Base-by-base conservation (phyloP, 1,284 basidiomycete genomes). In the Ceratobasidium sp. region DNA sequence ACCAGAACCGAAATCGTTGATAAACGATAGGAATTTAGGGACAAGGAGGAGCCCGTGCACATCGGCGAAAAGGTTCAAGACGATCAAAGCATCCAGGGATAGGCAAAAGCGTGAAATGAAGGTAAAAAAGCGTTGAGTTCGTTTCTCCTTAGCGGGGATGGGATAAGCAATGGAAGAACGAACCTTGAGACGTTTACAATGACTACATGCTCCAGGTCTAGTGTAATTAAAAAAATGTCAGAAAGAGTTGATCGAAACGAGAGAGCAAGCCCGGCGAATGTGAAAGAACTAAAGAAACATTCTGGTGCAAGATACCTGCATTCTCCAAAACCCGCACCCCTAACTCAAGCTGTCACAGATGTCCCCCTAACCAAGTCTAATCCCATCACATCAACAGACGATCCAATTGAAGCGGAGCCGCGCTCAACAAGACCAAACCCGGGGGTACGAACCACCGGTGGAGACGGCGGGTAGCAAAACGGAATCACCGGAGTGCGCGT, bases 181-280 rank as follows among this genome's bases (percentile, higher is more conserved):
- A 84, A 93, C 93, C 91, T 95, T 95, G 83, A 95, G 90, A 82
- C 91, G 92, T 85, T 94, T 95, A 88, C 93, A 95, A 83, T 94
- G 90, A 10, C 89, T 92, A 84, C 93, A 95, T 56, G 93, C 94
- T 80, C 94, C 93, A 79, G 92, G 91, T 73, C 93, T 94, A 71
- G 15, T 53, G 7, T n/a, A 18, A 10, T 49, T 2, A 49, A 10
- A 10, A 18, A 49, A 49, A 18, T 18, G 46, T 33, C 3, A 56
- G 55, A 63, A 10, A 23, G 9, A 66, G 40, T 44, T 2, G n/a
- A 42, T 20, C n/a, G 20, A 44, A 49, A 66, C 7, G 12, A 49
- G 46, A 33, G 33, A 33, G 33, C 33, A 33, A 46, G 33, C 15
- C 33, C 60, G 60, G 15, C 20, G 15, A n/a, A n/a, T n/a, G n/a